Percentiles rank a stretch among this genome's conserved stretches.
Evolutionary conservation across 768 basidiomycete genomes (phyloP).

Genomic region (Daedaleopsis nitida): DNA sequence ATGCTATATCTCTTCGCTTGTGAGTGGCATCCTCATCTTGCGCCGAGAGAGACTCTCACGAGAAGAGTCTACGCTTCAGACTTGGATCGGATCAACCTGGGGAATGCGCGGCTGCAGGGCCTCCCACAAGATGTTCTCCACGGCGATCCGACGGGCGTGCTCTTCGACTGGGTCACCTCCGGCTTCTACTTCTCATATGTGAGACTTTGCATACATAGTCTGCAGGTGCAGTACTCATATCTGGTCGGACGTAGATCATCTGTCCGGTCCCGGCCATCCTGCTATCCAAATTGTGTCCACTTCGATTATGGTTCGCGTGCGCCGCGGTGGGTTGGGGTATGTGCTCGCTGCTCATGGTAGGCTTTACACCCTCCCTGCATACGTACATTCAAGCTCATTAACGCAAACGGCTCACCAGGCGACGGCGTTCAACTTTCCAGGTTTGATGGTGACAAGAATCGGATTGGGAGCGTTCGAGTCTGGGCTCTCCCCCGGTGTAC

Average conservation of each 20-base stretch:
- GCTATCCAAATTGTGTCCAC: constrained; percentile 66
- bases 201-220: constrained; percentile 20
- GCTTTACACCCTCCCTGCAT: constrained; percentile 5
- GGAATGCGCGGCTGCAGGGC: constrained; percentile 78
- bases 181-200: constrained; percentile 82
- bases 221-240: not conserved
- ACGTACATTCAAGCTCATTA: too few species aligned
- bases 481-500: constrained; percentile 75
- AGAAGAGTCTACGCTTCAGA: constrained; percentile 28
- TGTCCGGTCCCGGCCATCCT: constrained; percentile 69
- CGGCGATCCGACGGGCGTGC: constrained; percentile 65
- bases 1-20: constrained; percentile 76
- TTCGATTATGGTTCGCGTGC: constrained; percentile 65
- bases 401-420: constrained; percentile 41
- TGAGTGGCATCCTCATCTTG: constrained; percentile 36
- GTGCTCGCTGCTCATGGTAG: constrained; percentile 69
- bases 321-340: constrained; percentile 75
- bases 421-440: constrained; percentile 59
- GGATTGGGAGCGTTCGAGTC: constrained; percentile 77
- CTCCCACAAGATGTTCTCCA: constrained; percentile 62
- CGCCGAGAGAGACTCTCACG: not conserved
- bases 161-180: constrained; percentile 79
- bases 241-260: constrained; percentile 50
- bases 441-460: constrained; percentile 58
- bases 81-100: constrained; percentile 77